Base-by-base conservation (phyloP, 2,329 filamentous ascomycete genomes). In the Beauveria caledonica region DNA sequence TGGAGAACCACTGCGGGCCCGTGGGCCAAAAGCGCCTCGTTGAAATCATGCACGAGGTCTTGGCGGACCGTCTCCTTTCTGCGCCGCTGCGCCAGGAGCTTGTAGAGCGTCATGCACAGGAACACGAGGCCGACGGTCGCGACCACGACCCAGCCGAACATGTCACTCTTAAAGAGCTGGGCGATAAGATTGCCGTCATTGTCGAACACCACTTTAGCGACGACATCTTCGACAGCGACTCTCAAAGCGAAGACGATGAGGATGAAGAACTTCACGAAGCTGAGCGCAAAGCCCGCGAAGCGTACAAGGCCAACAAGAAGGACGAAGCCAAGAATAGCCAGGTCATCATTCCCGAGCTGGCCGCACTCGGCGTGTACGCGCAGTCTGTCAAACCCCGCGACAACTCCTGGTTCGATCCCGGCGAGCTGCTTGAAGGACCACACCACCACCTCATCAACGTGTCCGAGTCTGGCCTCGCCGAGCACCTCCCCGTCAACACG, bases 401-500 rank as follows among this genome's bases (percentile, higher is more conserved):
- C 70, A 82, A 85, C 66, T 85, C 84, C 0, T 89, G 86, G 86
- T 87, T 80, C 67, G 79, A 83, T 19, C 66, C 73, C 3, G 76
- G 74, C 3, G 64, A 71, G 17, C 70, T 81, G 27, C 68, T 77
- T 68, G 83, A 87, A 60, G 81, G 78, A 0, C 85, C 84, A 36
- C 83, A 86, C 63, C 81, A 87, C 66, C 85, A 86, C 61, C 79
- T 87, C 63, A 86, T 87, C 77, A 89, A 89, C 66, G 79, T 89
- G 3, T 88, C 86, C 2, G 86, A 89, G 69, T 80, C 79, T 1
- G 83, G 82, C 0, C 73, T 88, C 1, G 72, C 75, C 3, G 68
- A 74, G 1, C 77, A 84, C 59, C 73, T 88, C 60, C 79, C 81
- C 1, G 69, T 68, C 1, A 75, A 73, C 50, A 67, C 74, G 15